Evolutionary conservation across 805 yeast genomes (phyloP).

Genomic region (Candida broadrunensis): DNA sequence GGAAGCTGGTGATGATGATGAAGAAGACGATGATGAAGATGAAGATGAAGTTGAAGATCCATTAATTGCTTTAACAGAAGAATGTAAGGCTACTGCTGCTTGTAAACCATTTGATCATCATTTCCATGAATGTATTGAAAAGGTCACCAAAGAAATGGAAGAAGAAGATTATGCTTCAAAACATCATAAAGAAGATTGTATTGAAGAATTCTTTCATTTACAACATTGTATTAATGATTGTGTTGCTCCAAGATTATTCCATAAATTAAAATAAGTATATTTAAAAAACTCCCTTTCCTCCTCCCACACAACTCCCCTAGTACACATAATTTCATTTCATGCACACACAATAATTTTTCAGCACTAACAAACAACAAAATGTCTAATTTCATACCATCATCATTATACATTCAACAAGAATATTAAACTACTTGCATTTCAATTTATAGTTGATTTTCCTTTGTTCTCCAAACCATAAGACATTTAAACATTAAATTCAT

Average conservation of each 20-base stretch:
- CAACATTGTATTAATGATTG: slow-evolving; percentile 91
- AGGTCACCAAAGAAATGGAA: slow-evolving; percentile 85
- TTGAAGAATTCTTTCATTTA: slow-evolving; percentile 96
- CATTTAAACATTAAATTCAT: too few species aligned
- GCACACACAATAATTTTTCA: too few species aligned
- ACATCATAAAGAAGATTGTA: slow-evolving; percentile 92
- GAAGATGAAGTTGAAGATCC: slow-evolving; percentile 62
- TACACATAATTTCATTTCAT: too few species aligned
- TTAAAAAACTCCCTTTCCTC: too few species aligned
- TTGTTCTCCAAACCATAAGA: too few species aligned
- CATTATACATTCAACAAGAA: too few species aligned
- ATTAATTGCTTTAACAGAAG: slow-evolving; percentile 39
- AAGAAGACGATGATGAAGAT: slow-evolving; percentile 63
- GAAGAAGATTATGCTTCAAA: slow-evolving; percentile 79
- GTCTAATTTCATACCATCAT: too few species aligned
- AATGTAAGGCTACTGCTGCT: slow-evolving; percentile 64
- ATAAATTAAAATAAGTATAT: slow-evolving; percentile 78
- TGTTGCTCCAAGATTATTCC: slow-evolving; percentile 86
- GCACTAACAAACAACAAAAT: too few species aligned
- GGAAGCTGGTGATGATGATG: slow-evolving; percentile 55
- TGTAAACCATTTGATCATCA: slow-evolving; percentile 81
- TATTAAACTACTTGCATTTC: too few species aligned
- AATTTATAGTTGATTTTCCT: too few species aligned
- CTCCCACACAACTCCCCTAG: too few species aligned
- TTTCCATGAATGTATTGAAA: slow-evolving; percentile 90